Conservation (phyloP, 495 filamentous ascomycete genomes). For the Neurospora terricola region DNA sequence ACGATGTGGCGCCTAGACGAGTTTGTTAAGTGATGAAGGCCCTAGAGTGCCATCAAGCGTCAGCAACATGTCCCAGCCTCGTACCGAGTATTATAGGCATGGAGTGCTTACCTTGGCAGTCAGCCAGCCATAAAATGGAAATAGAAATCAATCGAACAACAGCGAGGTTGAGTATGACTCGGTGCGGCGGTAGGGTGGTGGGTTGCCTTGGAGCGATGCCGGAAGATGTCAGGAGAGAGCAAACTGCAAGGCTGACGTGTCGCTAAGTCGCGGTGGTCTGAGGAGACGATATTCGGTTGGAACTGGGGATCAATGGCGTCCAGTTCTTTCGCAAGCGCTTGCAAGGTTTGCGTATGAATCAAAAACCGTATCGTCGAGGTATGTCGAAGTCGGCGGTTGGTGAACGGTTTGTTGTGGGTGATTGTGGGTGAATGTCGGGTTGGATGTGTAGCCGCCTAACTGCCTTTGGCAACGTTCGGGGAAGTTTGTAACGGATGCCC, state of each 20-base stretch:
- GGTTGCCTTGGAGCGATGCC: conserved; percentile 6
- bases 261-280: conserved; percentile 1
- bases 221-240: not conserved
- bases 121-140: conserved; percentile 6
- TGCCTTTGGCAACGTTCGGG: conserved; percentile 9
- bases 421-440: conserved; percentile 7
- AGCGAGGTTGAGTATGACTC: not conserved
- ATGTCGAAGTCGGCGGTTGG: not conserved
- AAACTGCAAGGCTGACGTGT: not conserved
- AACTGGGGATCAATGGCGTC: not conserved
- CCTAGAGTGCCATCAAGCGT: not conserved
- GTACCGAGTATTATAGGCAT: not conserved
- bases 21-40: not conserved
- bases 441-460: conserved; percentile 10
- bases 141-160: not conserved
- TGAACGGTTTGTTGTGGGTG: not conserved
- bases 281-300: not conserved
- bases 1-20: not conserved
- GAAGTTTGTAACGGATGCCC: not conserved
- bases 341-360: not conserved
- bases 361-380: not conserved
- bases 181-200: not conserved
- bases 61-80: not conserved
- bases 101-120: not conserved
- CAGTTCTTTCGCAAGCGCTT: not conserved